Evolutionary conservation across 768 basidiomycete genomes (phyloP), one percentile per base, ranked within the genome.

Genomic region (Amanita brunnescens): DNA sequence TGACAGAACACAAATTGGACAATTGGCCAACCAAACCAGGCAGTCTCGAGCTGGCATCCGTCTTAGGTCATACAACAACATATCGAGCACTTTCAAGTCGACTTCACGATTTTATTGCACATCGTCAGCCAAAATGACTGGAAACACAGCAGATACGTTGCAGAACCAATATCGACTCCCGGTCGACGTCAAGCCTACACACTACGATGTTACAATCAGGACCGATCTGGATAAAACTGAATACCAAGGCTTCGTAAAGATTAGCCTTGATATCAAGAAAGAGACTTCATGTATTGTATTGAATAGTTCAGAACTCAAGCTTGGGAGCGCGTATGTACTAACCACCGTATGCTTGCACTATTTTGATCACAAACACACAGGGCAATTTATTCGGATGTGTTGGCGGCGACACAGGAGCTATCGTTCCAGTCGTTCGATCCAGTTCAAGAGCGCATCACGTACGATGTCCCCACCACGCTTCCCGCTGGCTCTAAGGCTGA

Each of bases 181-280:
- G 16, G 72, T 73, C 1, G 68, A 81, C 56, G 77, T 87, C 49
- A 79, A 74, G 58, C 83, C 89, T 10, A 75, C 66, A 6, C 88
- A 92, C 63, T 94, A 93, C 65, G 84, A 88, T 57, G 61, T 92
- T 45, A 80, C 80, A 41, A 69, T 93, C 62, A 80, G 78, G 60
- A 93, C 91, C 2, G 90, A 97, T 68, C 79, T 97, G 47, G 76
- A 85, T 51, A 74, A 74, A n/a, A 74, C 81, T 54, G 76, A 69
- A 8, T 98, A 92, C 64, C 71, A 79, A 38, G 95, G 95, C 38
- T 73, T 82, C 34, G 87, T 85, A 44, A 80, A 80, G 57, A 79
- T 88, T 61, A 89, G 86, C 56, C 67, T 93, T 49, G 74, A 87
- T 42, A 67, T 93, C 54, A 66, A 74, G 49, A 65, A 77, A 47